phyloP scores from a whole-genome alignment of 2,329 filamentous ascomycete genomes.

The Diplocarpon mali region DNA sequence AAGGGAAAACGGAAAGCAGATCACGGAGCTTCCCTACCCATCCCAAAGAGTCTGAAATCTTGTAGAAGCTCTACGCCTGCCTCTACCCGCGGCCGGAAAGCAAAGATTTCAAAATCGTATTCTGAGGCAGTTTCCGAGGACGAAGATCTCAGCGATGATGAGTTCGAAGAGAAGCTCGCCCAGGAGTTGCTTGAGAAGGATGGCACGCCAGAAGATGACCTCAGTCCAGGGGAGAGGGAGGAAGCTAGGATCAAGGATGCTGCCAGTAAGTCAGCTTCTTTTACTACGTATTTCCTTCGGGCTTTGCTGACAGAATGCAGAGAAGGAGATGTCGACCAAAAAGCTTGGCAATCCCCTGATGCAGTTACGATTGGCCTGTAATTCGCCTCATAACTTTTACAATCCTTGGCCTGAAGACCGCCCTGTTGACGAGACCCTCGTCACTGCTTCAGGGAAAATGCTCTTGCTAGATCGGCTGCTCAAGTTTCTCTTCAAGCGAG shows the following conservation, averaged over 20 bases:
- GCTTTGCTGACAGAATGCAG: slow-evolving; percentile 32
- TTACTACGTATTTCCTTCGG: not conserved
- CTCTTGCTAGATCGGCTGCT: slow-evolving; percentile 81
- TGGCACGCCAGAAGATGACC: slow-evolving; percentile 33
- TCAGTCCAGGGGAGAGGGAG: slow-evolving; percentile 45
- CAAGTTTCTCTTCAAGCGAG: slow-evolving; percentile 57
- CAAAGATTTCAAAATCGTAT: slow-evolving; percentile 35
- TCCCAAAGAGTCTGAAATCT: slow-evolving; percentile 61
- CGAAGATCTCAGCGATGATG: slow-evolving; percentile 64
- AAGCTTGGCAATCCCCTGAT: slow-evolving; percentile 89
- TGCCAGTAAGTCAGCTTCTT: slow-evolving; percentile 49
- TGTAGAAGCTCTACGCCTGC: slow-evolving; percentile 66
- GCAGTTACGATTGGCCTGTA: slow-evolving; percentile 85
- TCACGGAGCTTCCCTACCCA: slow-evolving; percentile 31
- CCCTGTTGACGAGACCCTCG: slow-evolving; percentile 64
- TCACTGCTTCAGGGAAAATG: slow-evolving; percentile 92
- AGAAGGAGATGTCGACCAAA: slow-evolving; percentile 79
- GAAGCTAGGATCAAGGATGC: slow-evolving; percentile 58
- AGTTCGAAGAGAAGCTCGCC: slow-evolving; percentile 72
- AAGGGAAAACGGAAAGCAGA: slow-evolving; percentile 44
- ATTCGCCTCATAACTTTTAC: slow-evolving; percentile 93
- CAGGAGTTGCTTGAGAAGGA: slow-evolving; percentile 42
- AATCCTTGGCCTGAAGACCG: slow-evolving; percentile 65
- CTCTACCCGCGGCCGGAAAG: slow-evolving; percentile 32
- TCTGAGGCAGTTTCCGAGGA: slow-evolving; percentile 48